These are phyloP conservation scores for Peziza echinospora DNA, from an alignment of 495 filamentous ascomycete species.

Conservation along the genomic window DNA sequence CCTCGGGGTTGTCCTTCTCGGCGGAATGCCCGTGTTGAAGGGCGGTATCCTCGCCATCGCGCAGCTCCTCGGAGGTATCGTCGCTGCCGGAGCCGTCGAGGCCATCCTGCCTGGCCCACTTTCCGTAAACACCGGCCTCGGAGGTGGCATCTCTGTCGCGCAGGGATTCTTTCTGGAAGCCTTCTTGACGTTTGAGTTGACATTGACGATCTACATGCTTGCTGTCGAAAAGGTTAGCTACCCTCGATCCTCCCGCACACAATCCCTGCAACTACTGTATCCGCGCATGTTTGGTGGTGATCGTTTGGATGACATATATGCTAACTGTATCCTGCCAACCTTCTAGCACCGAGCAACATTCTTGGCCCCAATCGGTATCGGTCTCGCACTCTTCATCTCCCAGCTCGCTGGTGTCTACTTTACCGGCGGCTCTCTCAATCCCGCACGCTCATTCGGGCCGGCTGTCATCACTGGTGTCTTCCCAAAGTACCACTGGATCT, in stretches of 20 bases:
- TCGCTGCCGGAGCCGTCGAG: slow-evolving; percentile 33
- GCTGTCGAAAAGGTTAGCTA: slow-evolving; percentile 42
- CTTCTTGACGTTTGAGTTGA: slow-evolving; percentile 56
- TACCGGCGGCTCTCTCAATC: slow-evolving; percentile 54
- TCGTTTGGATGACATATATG: too few relatives aligned
- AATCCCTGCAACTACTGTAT: neutral
- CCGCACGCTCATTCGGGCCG: slow-evolving; percentile 51
- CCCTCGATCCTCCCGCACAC: neutral
- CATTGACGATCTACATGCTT: slow-evolving; percentile 62
- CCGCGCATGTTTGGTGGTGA: neutral
- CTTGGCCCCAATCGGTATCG: slow-evolving; percentile 59
- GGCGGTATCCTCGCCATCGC: slow-evolving; percentile 29
- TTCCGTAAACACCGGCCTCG: slow-evolving; percentile 10
- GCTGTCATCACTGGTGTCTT: slow-evolving; percentile 43
- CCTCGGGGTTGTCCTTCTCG: slow-evolving; percentile 33
- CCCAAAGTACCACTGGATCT: slow-evolving; percentile 48
- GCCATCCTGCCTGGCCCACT: slow-evolving; percentile 10
- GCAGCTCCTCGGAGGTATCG: slow-evolving; percentile 38
- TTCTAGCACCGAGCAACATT: slow-evolving; percentile 45
- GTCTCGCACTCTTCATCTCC: slow-evolving; percentile 46
- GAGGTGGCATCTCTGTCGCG: slow-evolving; percentile 28
- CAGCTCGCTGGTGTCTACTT: slow-evolving; percentile 50
- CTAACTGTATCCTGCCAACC: too few relatives aligned
- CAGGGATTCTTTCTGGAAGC: slow-evolving; percentile 59
- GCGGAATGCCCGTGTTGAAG: slow-evolving; percentile 31